Conservation (phyloP, 805 yeast genomes). For the Yarrowia keelungensis region DNA sequence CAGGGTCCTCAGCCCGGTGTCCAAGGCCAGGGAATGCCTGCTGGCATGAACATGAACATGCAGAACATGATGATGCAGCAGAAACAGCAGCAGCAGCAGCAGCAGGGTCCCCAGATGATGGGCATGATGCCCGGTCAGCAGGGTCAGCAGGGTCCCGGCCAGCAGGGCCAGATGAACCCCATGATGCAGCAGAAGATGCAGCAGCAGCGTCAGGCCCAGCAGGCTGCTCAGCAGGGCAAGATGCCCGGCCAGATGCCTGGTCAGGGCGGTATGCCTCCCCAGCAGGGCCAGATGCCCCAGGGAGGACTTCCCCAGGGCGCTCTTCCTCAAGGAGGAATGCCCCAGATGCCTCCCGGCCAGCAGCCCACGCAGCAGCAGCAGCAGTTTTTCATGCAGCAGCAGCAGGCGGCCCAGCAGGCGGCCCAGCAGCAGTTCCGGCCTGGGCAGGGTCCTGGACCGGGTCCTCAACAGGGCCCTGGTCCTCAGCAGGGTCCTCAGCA, state of each 20-base stretch:
- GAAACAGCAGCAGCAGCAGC: constrained; percentile 45
- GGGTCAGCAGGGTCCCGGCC: constrained; percentile 40
- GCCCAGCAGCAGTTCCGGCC: neutral
- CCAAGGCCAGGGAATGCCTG: neutral
- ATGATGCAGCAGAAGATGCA: constrained; percentile 40
- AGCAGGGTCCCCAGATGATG: constrained; percentile 38
- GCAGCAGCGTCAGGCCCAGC: constrained; percentile 46
- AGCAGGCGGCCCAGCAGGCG: constrained; percentile 37
- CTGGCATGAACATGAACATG: constrained; percentile 25
- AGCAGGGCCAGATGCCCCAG: constrained; percentile 37
- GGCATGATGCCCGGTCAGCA: constrained; percentile 25
- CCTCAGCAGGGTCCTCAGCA: constrained; percentile 41
- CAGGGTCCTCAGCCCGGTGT: neutral
- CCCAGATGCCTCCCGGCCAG: constrained; percentile 34
- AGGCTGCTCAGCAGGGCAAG: constrained; percentile 43
- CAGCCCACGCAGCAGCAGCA: constrained; percentile 22
- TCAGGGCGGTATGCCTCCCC: constrained; percentile 10
- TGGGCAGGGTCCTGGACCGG: constrained; percentile 26
- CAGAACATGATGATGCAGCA: constrained; percentile 27
- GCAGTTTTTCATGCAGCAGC: constrained; percentile 27
- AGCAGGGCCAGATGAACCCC: constrained; percentile 41
- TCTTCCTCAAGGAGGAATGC: constrained; percentile 18
- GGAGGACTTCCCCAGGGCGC: constrained; percentile 1
- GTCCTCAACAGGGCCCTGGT: constrained; percentile 23
- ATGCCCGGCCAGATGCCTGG: constrained; percentile 42